Evolutionary conservation across 148 eudicot genomes (phyloP).

Genomic region (Fallopia convolvulus): DNA sequence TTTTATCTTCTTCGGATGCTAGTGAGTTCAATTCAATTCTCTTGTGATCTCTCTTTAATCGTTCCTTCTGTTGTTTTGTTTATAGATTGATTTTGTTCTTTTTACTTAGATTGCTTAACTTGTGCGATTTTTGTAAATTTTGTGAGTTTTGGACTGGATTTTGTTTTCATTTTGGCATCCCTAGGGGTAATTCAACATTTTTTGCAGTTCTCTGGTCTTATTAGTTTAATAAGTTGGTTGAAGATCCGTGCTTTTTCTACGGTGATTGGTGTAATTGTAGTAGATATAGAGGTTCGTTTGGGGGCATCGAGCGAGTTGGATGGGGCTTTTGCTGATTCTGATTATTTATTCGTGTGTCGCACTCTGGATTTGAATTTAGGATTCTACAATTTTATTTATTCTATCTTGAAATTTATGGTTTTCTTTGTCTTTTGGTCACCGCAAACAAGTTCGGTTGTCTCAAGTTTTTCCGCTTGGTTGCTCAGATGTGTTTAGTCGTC

Average conservation of each 20-base stretch:
- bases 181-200: neutral
- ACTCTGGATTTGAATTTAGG: constrained; percentile 13
- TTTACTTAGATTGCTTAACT: neutral
- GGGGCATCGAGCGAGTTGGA: neutral
- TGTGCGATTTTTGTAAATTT: neutral
- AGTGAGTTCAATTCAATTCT: neutral
- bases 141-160: constrained; percentile 6
- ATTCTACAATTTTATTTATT: too few relatives aligned
- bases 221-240: constrained; percentile 24
- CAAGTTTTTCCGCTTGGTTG: too few relatives aligned
- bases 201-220: neutral
- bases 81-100: neutral
- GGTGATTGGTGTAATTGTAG: constrained; percentile 11
- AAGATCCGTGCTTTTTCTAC: constrained; percentile 31
- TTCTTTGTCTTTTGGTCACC: too few relatives aligned
- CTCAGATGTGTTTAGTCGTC: too few relatives aligned
- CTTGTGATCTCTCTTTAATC: neutral
- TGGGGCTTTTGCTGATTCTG: constrained; percentile 4
- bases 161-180: neutral
- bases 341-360: neutral
- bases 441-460: too few relatives aligned
- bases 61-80: neutral
- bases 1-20: constrained; percentile 13
- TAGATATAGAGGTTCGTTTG: constrained; percentile 4
- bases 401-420: too few relatives aligned